Evolutionary conservation across 1,284 basidiomycete species (phyloP).

Genomic region (Uromyces viciae-fabae): DNA sequence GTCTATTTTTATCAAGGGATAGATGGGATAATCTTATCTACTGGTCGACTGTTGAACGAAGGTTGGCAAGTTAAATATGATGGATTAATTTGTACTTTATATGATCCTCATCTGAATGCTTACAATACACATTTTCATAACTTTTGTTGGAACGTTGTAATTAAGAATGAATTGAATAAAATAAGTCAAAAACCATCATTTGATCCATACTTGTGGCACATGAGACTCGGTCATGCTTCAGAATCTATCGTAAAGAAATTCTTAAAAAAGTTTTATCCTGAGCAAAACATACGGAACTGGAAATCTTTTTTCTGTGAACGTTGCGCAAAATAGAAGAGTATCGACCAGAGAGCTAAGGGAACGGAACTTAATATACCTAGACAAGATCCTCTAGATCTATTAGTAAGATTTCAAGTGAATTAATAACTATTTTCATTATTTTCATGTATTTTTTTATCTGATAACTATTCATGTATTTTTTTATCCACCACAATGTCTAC

Average conservation of each 20-base stretch:
- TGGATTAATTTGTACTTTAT: neutral
- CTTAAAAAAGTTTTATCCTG: neutral
- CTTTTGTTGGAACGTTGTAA: neutral
- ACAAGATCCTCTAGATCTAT: neutral
- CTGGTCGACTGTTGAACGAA: neutral
- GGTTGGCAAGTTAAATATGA: neutral
- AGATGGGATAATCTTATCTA: neutral
- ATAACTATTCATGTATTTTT: neutral
- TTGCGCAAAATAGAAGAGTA: neutral
- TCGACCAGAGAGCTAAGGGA: neutral
- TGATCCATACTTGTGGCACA: neutral
- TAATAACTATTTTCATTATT: no score
- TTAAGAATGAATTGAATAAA: neutral
- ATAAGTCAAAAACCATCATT: neutral
- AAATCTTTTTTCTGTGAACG: neutral
- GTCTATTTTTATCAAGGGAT: neutral
- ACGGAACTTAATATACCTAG: neutral
- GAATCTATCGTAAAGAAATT: neutral
- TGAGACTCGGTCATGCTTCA: neutral
- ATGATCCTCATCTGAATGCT: neutral
- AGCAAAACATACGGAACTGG: neutral
- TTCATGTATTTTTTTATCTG: neutral
- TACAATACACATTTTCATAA: neutral
- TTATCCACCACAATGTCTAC: neutral
- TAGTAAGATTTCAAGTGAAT: neutral